Evolutionary conservation across 768 basidiomycete genomes (phyloP), one percentile per base, ranked within the genome.

Genomic region (Podaxis pistillaris): DNA sequence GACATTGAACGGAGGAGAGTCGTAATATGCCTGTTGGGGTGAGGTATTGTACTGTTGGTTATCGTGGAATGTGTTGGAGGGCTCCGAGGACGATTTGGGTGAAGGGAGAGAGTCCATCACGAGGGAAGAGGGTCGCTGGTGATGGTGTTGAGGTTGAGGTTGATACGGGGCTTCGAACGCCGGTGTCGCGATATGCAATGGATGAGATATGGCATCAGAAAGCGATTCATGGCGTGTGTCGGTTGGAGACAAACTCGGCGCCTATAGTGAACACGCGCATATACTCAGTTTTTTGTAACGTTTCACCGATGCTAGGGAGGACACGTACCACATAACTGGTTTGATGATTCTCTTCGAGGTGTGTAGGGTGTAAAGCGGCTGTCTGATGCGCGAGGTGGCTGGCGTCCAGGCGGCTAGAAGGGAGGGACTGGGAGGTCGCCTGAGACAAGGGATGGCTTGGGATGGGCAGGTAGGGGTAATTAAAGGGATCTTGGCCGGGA

Each of bases 61-160:
- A 28, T 33, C 6, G 22, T 38, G 50, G 12, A 37, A 49, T 7
- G 26, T 2, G 44, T 33, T 22, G 33, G 46, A 49, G 19, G 56
- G 24, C 28, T 63, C 54, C 57, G 57, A 52, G 49, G 51, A 59
- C 9, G 57, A 40, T 6, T 28, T n/a, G 28, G 59, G 50, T 11
- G 59, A 52, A 37, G 60, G 22, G 40, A 47, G 41, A 11, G 53
- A 49, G 50, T 47, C 53, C 44, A 47, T 56, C 59, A 41, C 49
- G 15, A 41, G 63, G 12, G 57, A 64, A 56, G 63, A 47, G 30
- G 37, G 3, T 28, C 37, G 41, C 52, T 64, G 50, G 12, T 54
- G 50, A 24, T 38, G 41, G 12, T 55, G 58, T 49, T 47, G 63
- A 28, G 38, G 24, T 24, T 38, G 50, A n/a, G 12, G 24, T 22